Percentiles rank a stretch among this genome's conserved stretches.
phyloP scores from a whole-genome alignment of 805 yeast species.

The Metschnikowia arizonensis region DNA sequence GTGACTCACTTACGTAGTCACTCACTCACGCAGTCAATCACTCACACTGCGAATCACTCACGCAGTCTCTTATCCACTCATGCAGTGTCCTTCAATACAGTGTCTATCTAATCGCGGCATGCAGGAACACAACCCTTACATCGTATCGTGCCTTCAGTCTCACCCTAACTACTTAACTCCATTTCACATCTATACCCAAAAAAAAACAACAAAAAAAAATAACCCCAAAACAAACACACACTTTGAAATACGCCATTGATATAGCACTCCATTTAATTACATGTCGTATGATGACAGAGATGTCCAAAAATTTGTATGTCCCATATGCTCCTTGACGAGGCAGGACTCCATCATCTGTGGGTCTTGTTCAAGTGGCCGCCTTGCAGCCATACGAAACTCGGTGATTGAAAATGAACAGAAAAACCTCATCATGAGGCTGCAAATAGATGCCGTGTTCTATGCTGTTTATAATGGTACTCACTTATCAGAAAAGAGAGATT shows the following conservation, averaged over 20 bases:
- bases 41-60: too few species aligned
- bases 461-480: background rate
- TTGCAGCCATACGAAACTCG: constrained; percentile 24
- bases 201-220: too few species aligned
- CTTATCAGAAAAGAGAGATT: background rate
- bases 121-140: constrained; percentile 6
- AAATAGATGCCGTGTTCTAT: constrained; percentile 27
- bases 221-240: too few species aligned
- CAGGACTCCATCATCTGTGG: constrained; percentile 22
- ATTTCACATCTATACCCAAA: background rate
- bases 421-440: constrained; percentile 19
- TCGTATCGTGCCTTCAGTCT: background rate
- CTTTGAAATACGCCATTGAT: too few species aligned
- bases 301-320: constrained; percentile 6
- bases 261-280: background rate
- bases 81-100: too few species aligned
- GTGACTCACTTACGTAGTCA: too few species aligned
- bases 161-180: background rate
- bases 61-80: too few species aligned
- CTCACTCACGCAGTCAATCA: too few species aligned
- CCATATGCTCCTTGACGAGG: constrained; percentile 16
- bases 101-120: constrained; percentile 9
- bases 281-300: constrained; percentile 10
- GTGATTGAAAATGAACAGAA: constrained; percentile 24
- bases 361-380: constrained; percentile 18